Evolutionary conservation across 2,329 filamentous ascomycete species (phyloP).

Genomic region (Beauveria scarabaeidicola): DNA sequence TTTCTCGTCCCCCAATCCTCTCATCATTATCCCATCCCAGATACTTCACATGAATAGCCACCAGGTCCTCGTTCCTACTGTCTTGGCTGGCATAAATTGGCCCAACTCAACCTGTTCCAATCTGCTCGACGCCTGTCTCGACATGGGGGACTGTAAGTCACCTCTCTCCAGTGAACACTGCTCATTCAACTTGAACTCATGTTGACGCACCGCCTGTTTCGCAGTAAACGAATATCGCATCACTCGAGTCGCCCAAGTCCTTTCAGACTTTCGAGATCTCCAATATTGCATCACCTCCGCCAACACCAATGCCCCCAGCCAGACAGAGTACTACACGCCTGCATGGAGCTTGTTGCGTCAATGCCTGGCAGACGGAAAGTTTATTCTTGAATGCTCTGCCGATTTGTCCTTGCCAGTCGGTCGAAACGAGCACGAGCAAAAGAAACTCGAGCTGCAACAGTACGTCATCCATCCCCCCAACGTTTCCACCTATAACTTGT

Average conservation of each 20-base stretch:
- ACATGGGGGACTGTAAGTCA: constrained; percentile 4
- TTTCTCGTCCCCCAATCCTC: not conserved
- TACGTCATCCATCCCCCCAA: constrained; percentile 25
- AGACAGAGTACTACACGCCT: constrained; percentile 54
- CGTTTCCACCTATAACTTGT: not conserved
- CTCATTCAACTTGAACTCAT: not conserved
- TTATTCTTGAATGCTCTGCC: constrained; percentile 56
- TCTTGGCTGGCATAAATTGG: not conserved
- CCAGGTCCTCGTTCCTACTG: not conserved
- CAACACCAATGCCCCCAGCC: constrained; percentile 44
- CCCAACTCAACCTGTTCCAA: not conserved
- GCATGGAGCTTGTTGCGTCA: constrained; percentile 55
- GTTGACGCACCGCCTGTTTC: not conserved
- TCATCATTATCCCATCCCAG: not conserved
- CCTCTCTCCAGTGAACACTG: too few species aligned
- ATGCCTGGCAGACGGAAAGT: constrained; percentile 53
- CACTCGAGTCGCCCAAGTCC: constrained; percentile 51
- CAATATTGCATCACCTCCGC: constrained; percentile 54
- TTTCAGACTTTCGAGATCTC: constrained; percentile 52
- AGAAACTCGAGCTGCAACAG: constrained; percentile 55
- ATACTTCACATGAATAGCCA: constrained; percentile 7
- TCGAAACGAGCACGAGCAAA: constrained; percentile 48
- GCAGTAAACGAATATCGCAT: constrained; percentile 53
- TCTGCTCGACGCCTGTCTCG: not conserved
- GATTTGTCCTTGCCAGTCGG: constrained; percentile 48